Percentiles rank a stretch among this genome's conserved stretches.
phyloP scores from a whole-genome alignment of 2,329 filamentous ascomycete genomes.

The Cercospora nicotianae region DNA sequence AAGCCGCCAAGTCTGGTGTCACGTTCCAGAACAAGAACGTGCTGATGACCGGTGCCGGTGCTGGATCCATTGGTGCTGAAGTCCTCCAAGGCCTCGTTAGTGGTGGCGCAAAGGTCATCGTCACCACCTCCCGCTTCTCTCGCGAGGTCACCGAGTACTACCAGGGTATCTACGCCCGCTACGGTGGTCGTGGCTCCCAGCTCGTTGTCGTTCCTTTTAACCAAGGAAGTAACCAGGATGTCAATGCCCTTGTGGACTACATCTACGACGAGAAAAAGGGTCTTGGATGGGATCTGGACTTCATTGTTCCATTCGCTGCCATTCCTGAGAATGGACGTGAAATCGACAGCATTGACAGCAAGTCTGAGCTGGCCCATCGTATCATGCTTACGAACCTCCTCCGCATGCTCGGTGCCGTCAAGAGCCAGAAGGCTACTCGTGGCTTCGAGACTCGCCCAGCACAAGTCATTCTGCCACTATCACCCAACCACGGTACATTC shows the following conservation, averaged over 20 bases:
- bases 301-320: slow-evolving; percentile 91
- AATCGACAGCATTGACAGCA: slow-evolving; percentile 94
- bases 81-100: slow-evolving; percentile 94
- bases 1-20: slow-evolving; percentile 82
- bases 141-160: slow-evolving; percentile 99
- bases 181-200: slow-evolving; percentile 89
- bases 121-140: slow-evolving; percentile 95
- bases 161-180: slow-evolving; percentile 96
- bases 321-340: slow-evolving; percentile 97
- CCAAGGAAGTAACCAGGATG: slow-evolving; percentile 96
- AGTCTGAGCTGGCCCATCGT: slow-evolving; percentile 94
- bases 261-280: slow-evolving; percentile 96
- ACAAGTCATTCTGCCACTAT: slow-evolving; percentile 92
- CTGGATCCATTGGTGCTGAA: slow-evolving; percentile 95
- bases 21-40: slow-evolving; percentile 94
- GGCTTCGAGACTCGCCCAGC: slow-evolving; percentile 94
- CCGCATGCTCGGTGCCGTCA: slow-evolving; percentile 85
- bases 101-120: slow-evolving; percentile 93
- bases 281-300: slow-evolving; percentile 97
- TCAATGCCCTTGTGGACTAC: slow-evolving; percentile 90
- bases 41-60: slow-evolving; percentile 97
- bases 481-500: slow-evolving; percentile 97
- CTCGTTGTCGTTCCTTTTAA: slow-evolving; percentile 99
- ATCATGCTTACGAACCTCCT: slow-evolving; percentile 99
- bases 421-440: slow-evolving; percentile 81